Evolutionary conservation across 1,284 basidiomycete genomes (phyloP).

Genomic region (Stygiomarasmius scandens): DNA sequence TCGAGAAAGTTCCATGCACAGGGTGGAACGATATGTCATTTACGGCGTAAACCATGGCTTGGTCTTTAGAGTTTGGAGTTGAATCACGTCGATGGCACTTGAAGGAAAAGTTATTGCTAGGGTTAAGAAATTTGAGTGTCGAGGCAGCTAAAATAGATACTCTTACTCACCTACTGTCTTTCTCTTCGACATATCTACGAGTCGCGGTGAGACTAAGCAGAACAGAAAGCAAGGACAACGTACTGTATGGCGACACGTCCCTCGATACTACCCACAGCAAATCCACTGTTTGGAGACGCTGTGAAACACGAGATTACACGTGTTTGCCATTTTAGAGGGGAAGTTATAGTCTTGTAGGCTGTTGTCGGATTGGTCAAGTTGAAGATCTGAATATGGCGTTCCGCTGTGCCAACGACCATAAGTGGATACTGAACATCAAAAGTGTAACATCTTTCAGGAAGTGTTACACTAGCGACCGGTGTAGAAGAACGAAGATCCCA

Average conservation of each 20-base stretch:
- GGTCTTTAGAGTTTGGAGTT: slow-evolving; percentile 64
- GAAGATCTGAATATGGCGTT: slow-evolving; percentile 87
- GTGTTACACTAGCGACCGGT: slow-evolving; percentile 76
- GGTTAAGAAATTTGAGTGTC: background rate
- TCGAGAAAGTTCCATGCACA: slow-evolving; percentile 92
- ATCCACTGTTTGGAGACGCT: slow-evolving; percentile 68
- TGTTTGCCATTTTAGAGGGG: slow-evolving; percentile 94
- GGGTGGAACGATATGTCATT: slow-evolving; percentile 92
- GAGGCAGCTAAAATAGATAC: background rate
- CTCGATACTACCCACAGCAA: slow-evolving; percentile 93
- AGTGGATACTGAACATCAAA: slow-evolving; percentile 85
- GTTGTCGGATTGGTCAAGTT: slow-evolving; percentile 83
- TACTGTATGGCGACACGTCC: slow-evolving; percentile 96
- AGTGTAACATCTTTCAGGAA: slow-evolving; percentile 90
- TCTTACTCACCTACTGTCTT: slow-evolving; percentile 59
- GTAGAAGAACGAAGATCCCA: slow-evolving; percentile 84
- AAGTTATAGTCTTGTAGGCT: slow-evolving; percentile 78
- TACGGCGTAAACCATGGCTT: slow-evolving; percentile 86
- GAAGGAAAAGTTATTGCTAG: slow-evolving; percentile 90
- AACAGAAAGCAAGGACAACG: slow-evolving; percentile 35
- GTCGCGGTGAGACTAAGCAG: background rate
- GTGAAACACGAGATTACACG: slow-evolving; percentile 89
- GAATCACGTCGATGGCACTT: slow-evolving; percentile 91
- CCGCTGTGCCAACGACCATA: slow-evolving; percentile 95
- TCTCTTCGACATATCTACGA: slow-evolving; percentile 79